Base-by-base conservation (phyloP, 805 yeast genomes). In the Candida adriatica region DNA sequence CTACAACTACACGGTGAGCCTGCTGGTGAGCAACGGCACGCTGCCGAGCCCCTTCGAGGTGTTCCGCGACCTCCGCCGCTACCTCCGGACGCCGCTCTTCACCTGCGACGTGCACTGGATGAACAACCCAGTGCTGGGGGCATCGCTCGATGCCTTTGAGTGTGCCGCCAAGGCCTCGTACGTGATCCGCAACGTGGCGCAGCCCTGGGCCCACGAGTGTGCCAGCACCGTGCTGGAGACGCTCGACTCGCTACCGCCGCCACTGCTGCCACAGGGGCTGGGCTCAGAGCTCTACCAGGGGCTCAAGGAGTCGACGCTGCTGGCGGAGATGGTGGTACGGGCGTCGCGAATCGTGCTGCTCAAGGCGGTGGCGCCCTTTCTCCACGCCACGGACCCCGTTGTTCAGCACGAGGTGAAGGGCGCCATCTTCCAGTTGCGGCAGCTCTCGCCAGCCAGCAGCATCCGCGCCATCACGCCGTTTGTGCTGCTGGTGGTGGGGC, bases 11-110 rank as follows among this genome's bases (percentile, higher is more conserved):
- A 51, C 66, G 7, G 54, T 61, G 7, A 50, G 59, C 3, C 38
- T 68, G 4, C 53, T 66, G 17, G 55, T 60, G 26, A 55, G 68
- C n/a, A 47, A 57, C 3, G 46, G 44, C 14, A 35, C 48, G 13
- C 33, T 67, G 7, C 70, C 72, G 2, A 56, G 63, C 16, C 75
- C 75, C 3, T 66, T 59, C 41, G 49, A 46, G 5, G 50, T 65
- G 14, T 68, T 58, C 37, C 43, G 42, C 25, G 53, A 56, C 3
- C 52, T 55, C 29, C 51, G 53, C 31, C 48, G 53, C 9, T 40
- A 48, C 14, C 48, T 62, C 29, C 53, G 55, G 18, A 38, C 47
- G 2, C 68, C 66, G 11, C 34, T 66, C 4, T 61, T 56, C 37
- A 49, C 55, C 20, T 52, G 61, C 38, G 55, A 51, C 7, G 57